Evolutionary conservation across 306 rosid genomes (phyloP), one percentile per base, ranked within the genome.

Genomic region (Dryas octopetala): DNA sequence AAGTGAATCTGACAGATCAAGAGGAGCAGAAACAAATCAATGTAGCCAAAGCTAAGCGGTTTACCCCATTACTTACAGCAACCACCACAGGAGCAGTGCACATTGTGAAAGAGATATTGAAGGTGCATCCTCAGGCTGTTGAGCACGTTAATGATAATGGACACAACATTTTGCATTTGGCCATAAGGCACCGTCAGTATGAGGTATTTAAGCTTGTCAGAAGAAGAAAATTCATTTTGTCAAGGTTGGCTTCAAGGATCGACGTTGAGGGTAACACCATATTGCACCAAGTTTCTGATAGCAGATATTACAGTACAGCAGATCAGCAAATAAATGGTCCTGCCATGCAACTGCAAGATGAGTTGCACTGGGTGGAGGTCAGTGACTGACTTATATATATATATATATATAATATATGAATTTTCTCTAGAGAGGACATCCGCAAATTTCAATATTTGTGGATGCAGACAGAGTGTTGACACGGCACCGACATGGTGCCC

Each of bases 131-230:
- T 62, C 66, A 62, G 47, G 5, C 47, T 9, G 23, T 2, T 4
- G 47, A 62, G 66, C 47, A 5, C 10, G 46, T 38, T 32, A 62
- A 16, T 19, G 0, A 6, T 0, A 1, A 62, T 1, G 47, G 12
- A 62, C 47, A 11, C 5, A 45, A 44, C 54, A 45, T 66, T 45
- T 66, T 66, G 71, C 53, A 66, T 47, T n/a, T 66, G 38, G 71
- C 71, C 54, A 66, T 66, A n/a, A 43, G 9, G 54, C 3, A 66
- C 54, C 53, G 53, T n/a, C 1, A n/a, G 6, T 7, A 44, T 15
- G 0, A 45, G 0, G 43, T 66, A 16, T 8, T 66, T 45, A 5
- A 66, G 9, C 52, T 66, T n/a, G 41, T 66, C 53, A 0, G 1
- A 66, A 47, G 53, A 8, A 0, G 6, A 6, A 44, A n/a, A 44